phyloP scores from a whole-genome alignment of 1,284 basidiomycete genomes.

The Leccinum solheimii region DNA sequence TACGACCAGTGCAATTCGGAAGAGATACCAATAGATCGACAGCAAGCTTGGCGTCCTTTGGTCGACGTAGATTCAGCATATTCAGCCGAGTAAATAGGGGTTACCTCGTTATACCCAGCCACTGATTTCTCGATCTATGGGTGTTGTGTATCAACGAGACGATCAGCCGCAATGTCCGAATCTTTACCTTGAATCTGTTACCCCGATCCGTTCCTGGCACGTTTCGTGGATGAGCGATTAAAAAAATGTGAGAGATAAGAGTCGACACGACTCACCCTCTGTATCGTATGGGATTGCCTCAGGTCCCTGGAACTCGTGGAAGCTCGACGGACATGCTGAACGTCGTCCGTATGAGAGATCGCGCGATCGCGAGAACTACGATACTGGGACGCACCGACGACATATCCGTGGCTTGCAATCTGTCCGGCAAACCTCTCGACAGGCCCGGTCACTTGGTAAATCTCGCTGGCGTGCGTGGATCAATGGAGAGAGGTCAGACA shows the following conservation, averaged over 20 bases:
- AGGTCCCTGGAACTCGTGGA: constrained; percentile 89
- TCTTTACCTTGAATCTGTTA: constrained; percentile 76
- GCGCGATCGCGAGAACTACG: neutral
- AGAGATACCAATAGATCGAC: constrained; percentile 74
- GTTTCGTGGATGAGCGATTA: neutral
- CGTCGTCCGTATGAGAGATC: constrained; percentile 2
- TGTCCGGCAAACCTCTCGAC: constrained; percentile 89
- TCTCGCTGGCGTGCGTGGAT: constrained; percentile 54
- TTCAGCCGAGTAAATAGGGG: neutral
- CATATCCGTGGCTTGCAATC: constrained; percentile 87
- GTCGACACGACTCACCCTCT: constrained; percentile 53
- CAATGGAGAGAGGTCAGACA: neutral
- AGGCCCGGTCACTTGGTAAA: constrained; percentile 85
- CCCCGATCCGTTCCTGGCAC: constrained; percentile 71
- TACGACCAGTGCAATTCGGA: constrained; percentile 84
- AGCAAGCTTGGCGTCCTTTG: constrained; percentile 73
- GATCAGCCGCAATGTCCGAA: neutral
- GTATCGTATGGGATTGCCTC: constrained; percentile 85
- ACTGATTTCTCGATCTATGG: constrained; percentile 80
- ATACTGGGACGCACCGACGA: constrained; percentile 55
- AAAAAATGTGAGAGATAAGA: neutral
- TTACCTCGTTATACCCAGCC: constrained; percentile 81
- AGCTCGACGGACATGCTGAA: constrained; percentile 76
- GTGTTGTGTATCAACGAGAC: constrained; percentile 12
- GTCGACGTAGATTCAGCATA: neutral